Base-by-base conservation (phyloP, 345 rosid species). In the Pistacia atlantica region DNA sequence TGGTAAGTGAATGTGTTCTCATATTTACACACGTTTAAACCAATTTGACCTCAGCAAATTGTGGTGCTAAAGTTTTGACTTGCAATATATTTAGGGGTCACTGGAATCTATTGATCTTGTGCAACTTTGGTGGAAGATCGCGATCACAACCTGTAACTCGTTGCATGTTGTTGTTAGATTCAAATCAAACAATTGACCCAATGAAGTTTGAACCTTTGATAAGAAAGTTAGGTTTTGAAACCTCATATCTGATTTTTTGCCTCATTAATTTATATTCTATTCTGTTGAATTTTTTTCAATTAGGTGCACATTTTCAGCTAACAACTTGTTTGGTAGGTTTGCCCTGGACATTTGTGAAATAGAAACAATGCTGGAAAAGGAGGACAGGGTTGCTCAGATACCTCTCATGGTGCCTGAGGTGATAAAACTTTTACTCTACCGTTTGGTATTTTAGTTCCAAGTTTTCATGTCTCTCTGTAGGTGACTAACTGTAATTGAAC, bases 391-490 rank as follows among this genome's bases (percentile, higher is more conserved):
- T 71, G 63, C 66, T 64, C 56, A 71, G 20, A 84, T 82, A 61
- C 89, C 89, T 2, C 68, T 86, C 31, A 61, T 86, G 75, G 79
- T 86, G 49, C 89, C 89, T 9, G 80, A 86, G 87, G 87, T 86
- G 63, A 76, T 17, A 10, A 69, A 37, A 64, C 7, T 67, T 5
- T 16, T 10, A 17, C 0, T 61, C 35, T 17, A 0, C 17, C 16
- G 11, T 57, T 72, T 61, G 64, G 42, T 18, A 1, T 0, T 10
- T 54, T 11, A 57, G 12, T 54, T 28, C 28, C 11, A 64, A 28
- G 17, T 31, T 37, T 33, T 67, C 38, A 64, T 10, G n/a, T 3
- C 17, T 10, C 59, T 2, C 25, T 56, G 0, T 25, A 7, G 14
- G 2, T 56, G 59, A 56, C 4, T 16, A n/a, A 14, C 14, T 16